Base-by-base conservation (phyloP, 2,329 filamentous ascomycete species). In the Eurotiales sp. region DNA sequence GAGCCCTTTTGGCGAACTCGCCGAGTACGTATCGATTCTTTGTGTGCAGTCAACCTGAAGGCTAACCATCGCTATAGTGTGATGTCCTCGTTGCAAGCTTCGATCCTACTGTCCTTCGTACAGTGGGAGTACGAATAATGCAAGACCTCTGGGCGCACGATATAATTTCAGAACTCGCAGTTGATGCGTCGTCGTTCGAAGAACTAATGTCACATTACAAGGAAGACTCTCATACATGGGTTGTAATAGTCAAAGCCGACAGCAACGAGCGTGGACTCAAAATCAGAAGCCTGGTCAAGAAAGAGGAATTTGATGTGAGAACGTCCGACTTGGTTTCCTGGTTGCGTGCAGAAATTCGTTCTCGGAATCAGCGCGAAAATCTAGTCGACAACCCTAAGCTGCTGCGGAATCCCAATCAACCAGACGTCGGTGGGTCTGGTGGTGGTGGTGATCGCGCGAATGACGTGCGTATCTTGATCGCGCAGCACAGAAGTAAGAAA, bases 71-170 rank as follows among this genome's bases (percentile, higher is more conserved):
- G 4, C 5, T 11, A 34, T 60, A 89, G 77, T 96, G 91, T 63
- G 91, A 97, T 66, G 88, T 93, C 12, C 82, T 97, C 3, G 85
- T 99, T 32, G 88, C 90, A 10, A 92, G 90, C 61, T 95, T 95
- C 61, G 90, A 96, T 62, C 74, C 86, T 0, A 79, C 83, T 3
- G 80, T 90, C 3, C 79, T 96, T 11, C 84, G 88, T 34, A 87
- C 86, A 0, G 79, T 81, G 0, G 91, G 90, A 1, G 76, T 96
- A 21, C 86, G 88, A 58, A 77, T 96, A 37, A 74, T 96, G 8
- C 83, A 87, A 52, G 82, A 81, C 22, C 78, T 99, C 3, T 97
- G 93, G 86, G 77, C 83, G 1, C 83, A 90, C 61, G 86, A 88
- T 51, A 88, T 97, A 64, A 92, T 85, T 55, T 90, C 92, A 4